Conservation (phyloP, 1,284 basidiomycete genomes). For the Fomitopsis betulina region DNA sequence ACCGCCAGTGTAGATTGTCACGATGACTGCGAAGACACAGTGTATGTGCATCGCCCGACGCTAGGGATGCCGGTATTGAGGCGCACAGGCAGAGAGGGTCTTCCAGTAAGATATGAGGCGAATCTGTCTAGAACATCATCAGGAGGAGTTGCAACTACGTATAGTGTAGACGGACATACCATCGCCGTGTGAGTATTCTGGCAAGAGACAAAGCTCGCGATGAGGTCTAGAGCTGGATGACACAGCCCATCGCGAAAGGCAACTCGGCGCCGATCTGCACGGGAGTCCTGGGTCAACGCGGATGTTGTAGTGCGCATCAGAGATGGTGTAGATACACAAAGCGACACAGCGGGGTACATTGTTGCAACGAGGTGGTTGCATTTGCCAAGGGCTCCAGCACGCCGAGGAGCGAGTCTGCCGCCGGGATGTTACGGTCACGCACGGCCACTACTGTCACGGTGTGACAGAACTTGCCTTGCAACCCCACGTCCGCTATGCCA, state of each 20-base stretch:
- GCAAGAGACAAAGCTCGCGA: too few relatives aligned
- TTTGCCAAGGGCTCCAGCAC: not conserved
- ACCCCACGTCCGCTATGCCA: conserved; percentile 12
- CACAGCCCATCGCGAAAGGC: not conserved
- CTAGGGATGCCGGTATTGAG: too few relatives aligned
- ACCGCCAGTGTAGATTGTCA: too few relatives aligned
- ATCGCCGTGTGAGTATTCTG: too few relatives aligned
- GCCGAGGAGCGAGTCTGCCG: not conserved
- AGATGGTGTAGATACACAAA: not conserved
- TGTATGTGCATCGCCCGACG: too few relatives aligned
- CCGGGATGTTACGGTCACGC: not conserved
- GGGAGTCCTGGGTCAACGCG: not conserved
- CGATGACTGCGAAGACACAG: too few relatives aligned
- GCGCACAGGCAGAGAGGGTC: too few relatives aligned
- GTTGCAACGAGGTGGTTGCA: not conserved
- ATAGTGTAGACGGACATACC: too few relatives aligned
- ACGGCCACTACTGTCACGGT: not conserved
- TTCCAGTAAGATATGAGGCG: too few relatives aligned
- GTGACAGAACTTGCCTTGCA: not conserved
- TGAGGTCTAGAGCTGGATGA: too few relatives aligned
- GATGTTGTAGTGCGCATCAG: not conserved
- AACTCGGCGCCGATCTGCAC: not conserved
- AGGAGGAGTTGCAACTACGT: too few relatives aligned
- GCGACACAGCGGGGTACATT: not conserved
- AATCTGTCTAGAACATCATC: too few relatives aligned